Evolutionary conservation across 1,139 yeast genomes (phyloP), one percentile per base, ranked within the genome.

Genomic region (Hansenula lynferdii): DNA sequence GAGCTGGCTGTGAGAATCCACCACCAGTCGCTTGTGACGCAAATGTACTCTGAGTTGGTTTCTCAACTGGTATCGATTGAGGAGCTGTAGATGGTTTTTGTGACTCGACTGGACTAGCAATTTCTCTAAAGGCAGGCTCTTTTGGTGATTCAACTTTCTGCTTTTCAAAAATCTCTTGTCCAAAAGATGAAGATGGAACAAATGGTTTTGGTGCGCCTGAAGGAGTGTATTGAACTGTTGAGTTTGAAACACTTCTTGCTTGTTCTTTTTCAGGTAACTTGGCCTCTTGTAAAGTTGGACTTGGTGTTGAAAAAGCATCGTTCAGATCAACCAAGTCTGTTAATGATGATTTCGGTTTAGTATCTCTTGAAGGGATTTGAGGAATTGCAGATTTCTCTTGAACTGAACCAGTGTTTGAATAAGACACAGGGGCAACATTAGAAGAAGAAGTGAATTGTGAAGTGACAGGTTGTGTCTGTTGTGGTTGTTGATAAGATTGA

Each of bases 261-360:
- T 40, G 32, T 6, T 42, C 42, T 3, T 54, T 37, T 3, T 69
- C 59, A 6, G 70, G 43, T 23, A 31, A 23, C 8, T 22, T 31
- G 8, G 34, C 28, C 8, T 22, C 28, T 6, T 8, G n/a, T 3
- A 64, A 60, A 12, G 53, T 53, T 22, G 59, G 51, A 27, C 47
- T 40, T 32, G 64, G 57, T 2, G 65, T 41, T 7, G 59, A 37
- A 49, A 65, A 65, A 1, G 75, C 57, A 17, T 73, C 75, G 51
- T 77, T 79, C 31, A 81, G 61, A 45, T 77, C 85, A 37, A 77
- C 75, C 49, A 80, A 66, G 49, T 85, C 95, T 57, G 75, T 84
- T 58, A 84, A 61, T 1, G 89, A 75, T 5, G 89, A 77, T 35
- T 69, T 42, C 16, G 67, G 65, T 35, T 62, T 61, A 3, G 57